Conservation (phyloP, 768 basidiomycete genomes). For the Collybia nuda region DNA sequence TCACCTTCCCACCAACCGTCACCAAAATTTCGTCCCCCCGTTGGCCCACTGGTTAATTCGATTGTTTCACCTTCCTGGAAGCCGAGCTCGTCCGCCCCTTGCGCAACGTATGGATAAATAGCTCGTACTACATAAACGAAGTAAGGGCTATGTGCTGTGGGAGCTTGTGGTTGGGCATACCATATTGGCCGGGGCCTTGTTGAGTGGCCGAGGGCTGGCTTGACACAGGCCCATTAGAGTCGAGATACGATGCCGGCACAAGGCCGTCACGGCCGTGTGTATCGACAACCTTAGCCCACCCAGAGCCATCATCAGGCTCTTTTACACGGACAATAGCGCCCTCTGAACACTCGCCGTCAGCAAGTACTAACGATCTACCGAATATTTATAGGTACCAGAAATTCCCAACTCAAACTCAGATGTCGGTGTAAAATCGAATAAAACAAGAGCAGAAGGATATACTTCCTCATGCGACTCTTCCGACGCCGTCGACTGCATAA, state of each 20-base stretch:
- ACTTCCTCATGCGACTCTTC: conserved; percentile 41
- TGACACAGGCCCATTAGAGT: conserved; percentile 25
- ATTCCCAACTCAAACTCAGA: conserved; percentile 78
- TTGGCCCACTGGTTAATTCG: conserved; percentile 60
- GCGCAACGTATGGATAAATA: conserved; percentile 77
- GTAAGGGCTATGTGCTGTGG: conserved; percentile 3
- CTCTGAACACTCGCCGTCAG: conserved; percentile 38
- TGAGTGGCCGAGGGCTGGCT: conserved; percentile 13
- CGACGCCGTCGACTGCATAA: conserved; percentile 39
- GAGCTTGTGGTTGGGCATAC: conserved; percentile 34
- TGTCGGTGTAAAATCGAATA: conserved; percentile 74
- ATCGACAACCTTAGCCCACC: conserved; percentile 79
- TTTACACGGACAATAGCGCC: conserved; percentile 63
- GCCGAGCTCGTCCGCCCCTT: conserved; percentile 69
- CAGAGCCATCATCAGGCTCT: conserved; percentile 83
- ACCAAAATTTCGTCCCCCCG: conserved; percentile 65
- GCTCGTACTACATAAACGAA: conserved; percentile 60
- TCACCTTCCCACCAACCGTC: conserved; percentile 90
- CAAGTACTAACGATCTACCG: background rate
- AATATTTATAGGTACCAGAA: conserved; percentile 41
- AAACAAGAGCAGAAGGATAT: conserved; percentile 54
- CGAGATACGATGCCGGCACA: conserved; percentile 81
- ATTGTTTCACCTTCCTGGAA: conserved; percentile 62
- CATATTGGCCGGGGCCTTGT: conserved; percentile 45
- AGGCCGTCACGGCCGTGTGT: conserved; percentile 62